phyloP scores from a whole-genome alignment of 1,139 yeast species.

The Sugiyamaella neomexicana region DNA sequence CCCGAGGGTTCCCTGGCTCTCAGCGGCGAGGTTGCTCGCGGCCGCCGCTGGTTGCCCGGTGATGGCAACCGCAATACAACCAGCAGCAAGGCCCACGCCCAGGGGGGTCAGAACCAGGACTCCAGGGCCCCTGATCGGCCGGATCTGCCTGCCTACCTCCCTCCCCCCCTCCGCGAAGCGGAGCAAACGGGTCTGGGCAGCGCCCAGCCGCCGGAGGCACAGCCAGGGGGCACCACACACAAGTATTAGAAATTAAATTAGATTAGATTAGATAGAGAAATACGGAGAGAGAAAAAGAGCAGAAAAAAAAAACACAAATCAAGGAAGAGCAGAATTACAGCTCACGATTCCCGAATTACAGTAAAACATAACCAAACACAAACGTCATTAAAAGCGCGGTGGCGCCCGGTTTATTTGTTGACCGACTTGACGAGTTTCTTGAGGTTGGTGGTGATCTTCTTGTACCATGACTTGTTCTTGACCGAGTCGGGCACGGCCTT shows the following conservation, averaged over 20 bases:
- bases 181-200: slow-evolving; percentile 9
- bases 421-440: slow-evolving; percentile 47
- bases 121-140: no score
- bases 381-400: slow-evolving; percentile 7
- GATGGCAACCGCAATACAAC: no score
- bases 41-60: no score
- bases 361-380: slow-evolving; percentile 7
- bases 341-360: slow-evolving; percentile 11
- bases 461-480: slow-evolving; percentile 53
- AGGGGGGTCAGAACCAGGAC: no score
- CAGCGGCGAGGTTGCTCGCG: no score
- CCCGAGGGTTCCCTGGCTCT: no score
- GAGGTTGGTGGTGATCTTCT: slow-evolving; percentile 51
- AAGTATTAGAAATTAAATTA: slow-evolving; percentile 18
- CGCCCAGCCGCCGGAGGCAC: slow-evolving; percentile 11
- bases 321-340: slow-evolving; percentile 19
- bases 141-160: not conserved
- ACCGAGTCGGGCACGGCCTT: slow-evolving; percentile 27
- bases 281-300: not conserved
- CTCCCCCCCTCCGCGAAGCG: not conserved
- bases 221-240: not conserved
- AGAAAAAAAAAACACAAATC: slow-evolving; percentile 18
- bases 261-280: slow-evolving; percentile 11
- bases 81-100: no score
- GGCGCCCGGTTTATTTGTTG: slow-evolving; percentile 5